These are phyloP conservation scores for Saccharomycopsis microspora DNA, from an alignment of 805 yeast genomes.

Conservation along the genomic window DNA sequence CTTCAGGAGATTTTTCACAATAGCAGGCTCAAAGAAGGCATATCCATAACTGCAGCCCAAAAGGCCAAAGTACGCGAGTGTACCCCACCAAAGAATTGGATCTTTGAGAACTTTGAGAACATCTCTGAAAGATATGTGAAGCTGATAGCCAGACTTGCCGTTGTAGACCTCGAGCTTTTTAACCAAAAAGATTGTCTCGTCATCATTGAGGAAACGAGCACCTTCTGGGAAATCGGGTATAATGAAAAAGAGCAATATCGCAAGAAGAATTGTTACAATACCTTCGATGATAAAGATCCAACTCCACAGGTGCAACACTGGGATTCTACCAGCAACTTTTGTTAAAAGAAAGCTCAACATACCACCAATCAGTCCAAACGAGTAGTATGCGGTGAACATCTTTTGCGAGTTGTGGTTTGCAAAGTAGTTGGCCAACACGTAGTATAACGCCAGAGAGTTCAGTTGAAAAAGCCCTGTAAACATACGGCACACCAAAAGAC, in stretches of 20 bases:
- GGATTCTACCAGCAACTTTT: constrained; percentile 2
- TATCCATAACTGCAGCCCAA: constrained; percentile 12
- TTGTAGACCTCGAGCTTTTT: constrained; percentile 13
- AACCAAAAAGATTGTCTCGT: constrained; percentile 13
- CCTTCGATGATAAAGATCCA: constrained; percentile 46
- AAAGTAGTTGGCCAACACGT: constrained; percentile 15
- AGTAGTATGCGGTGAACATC: constrained; percentile 14
- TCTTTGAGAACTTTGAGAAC: constrained; percentile 8
- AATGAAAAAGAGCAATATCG: constrained; percentile 25
- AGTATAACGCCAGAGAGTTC: constrained; percentile 13
- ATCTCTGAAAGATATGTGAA: constrained; percentile 6
- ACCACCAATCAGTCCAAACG: constrained; percentile 14
- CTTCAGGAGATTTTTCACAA: constrained; percentile 1
- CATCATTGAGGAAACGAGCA: constrained; percentile 14
- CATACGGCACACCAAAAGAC: constrained; percentile 11
- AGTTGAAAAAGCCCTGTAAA: constrained; percentile 15
- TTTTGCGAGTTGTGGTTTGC: constrained; percentile 13
- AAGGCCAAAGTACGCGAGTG: constrained; percentile 9
- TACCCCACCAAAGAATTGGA: constrained; percentile 14
- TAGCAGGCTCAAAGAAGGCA: constrained; percentile 14
- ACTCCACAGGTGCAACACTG: constrained; percentile 25
- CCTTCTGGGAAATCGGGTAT: constrained; percentile 30
- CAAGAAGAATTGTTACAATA: constrained; percentile 28
- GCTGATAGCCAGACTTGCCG: constrained; percentile 14
- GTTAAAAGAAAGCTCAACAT: constrained; percentile 5